These are phyloP conservation scores for Kokia cookei DNA, from an alignment of 441 rosid genomes.

Conservation along the genomic window DNA sequence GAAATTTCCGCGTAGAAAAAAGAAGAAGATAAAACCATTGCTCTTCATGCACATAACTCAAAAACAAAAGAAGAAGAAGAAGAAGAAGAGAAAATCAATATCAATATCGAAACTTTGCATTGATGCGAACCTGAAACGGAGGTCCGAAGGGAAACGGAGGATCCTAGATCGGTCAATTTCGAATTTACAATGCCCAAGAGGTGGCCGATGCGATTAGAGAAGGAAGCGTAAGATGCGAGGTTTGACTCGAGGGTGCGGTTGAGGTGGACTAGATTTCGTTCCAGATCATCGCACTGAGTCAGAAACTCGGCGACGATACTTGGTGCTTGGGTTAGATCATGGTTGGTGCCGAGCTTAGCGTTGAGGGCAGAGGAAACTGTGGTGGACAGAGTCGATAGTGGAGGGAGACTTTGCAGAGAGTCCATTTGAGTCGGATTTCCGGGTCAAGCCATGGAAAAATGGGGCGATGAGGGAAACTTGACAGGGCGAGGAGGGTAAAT, in stretches of 20 bases:
- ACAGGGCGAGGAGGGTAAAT: background rate
- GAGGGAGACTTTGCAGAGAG: slow-evolving; percentile 44
- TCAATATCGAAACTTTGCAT: background rate
- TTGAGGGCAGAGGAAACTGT: slow-evolving; percentile 46
- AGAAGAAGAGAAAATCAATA: background rate
- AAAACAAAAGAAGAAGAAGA: background rate
- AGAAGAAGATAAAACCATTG: background rate
- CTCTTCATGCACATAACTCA: background rate
- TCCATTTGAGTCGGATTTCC: background rate
- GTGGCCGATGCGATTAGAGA: slow-evolving; percentile 48
- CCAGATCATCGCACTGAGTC: slow-evolving; percentile 51
- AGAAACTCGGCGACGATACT: slow-evolving; percentile 46
- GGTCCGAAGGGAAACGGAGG: slow-evolving; percentile 26
- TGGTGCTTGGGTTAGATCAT: slow-evolving; percentile 40
- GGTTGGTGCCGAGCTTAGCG: slow-evolving; percentile 35
- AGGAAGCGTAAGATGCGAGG: slow-evolving; percentile 53
- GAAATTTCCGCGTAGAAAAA: background rate
- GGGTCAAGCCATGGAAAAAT: background rate
- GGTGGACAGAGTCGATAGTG: slow-evolving; percentile 37
- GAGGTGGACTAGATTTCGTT: slow-evolving; percentile 40
- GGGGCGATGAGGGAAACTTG: background rate
- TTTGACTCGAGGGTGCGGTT: slow-evolving; percentile 49
- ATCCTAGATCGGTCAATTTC: slow-evolving; percentile 47
- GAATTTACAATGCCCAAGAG: slow-evolving; percentile 30
- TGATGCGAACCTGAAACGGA: slow-evolving; percentile 33